These are phyloP conservation scores for Nelumbo lutea DNA, from an alignment of 164 flowering plant genomes.

Conservation along the genomic window DNA sequence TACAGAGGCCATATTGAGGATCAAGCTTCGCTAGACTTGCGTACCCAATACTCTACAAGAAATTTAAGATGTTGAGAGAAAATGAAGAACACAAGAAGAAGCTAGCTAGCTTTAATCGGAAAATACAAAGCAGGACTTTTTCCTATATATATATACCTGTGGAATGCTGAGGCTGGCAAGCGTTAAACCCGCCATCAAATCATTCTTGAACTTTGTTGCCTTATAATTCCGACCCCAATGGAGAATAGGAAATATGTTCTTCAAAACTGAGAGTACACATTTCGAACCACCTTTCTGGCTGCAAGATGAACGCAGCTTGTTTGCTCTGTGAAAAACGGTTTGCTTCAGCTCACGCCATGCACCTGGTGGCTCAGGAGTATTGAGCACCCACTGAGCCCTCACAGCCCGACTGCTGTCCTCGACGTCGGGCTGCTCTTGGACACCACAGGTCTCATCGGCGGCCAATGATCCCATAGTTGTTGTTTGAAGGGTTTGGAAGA, in stretches of 20 bases:
- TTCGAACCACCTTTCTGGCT: slow-evolving; percentile 6
- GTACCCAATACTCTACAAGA: slow-evolving; percentile 77
- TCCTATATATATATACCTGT: slow-evolving; percentile 38
- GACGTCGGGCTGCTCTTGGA: slow-evolving; percentile 16
- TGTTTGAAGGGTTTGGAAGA: slow-evolving; percentile 33
- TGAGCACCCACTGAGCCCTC: slow-evolving; percentile 35
- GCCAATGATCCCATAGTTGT: slow-evolving; percentile 16
- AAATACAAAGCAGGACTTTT: neutral
- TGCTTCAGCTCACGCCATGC: slow-evolving; percentile 30
- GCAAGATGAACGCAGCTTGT: slow-evolving; percentile 15
- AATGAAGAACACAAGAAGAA: neutral
- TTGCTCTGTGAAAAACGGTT: slow-evolving; percentile 24
- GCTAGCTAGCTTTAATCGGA: neutral
- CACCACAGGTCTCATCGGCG: neutral
- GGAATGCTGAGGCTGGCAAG: slow-evolving; percentile 89
- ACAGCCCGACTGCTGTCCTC: slow-evolving; percentile 10
- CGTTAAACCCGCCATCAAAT: slow-evolving; percentile 70
- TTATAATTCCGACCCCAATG: slow-evolving; percentile 56
- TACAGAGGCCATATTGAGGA: slow-evolving; percentile 87
- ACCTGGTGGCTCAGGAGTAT: slow-evolving; percentile 54
- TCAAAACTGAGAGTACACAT: slow-evolving; percentile 22
- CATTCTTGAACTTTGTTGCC: slow-evolving; percentile 44
- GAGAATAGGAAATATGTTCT: slow-evolving; percentile 59
- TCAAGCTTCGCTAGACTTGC: slow-evolving; percentile 81
- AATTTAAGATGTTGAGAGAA: neutral